Conservation (phyloP, 257 asterid genomes). For the Echium plantagineum region DNA sequence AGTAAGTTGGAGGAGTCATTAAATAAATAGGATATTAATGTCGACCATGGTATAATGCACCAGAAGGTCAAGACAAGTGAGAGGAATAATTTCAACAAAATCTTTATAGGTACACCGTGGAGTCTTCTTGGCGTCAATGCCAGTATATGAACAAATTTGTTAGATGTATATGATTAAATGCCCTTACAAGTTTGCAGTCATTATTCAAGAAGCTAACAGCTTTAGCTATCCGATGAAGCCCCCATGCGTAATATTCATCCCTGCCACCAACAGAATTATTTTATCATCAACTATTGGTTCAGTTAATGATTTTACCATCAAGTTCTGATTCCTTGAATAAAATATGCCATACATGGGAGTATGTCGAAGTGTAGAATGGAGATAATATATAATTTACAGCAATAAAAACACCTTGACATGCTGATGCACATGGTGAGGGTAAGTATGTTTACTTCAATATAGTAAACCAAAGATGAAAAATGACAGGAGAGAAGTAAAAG, state of each 20-base stretch:
- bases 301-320: not conserved
- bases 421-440: not conserved
- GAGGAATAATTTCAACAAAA: not conserved
- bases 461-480: not conserved
- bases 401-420: not conserved
- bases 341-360: too few relatives aligned
- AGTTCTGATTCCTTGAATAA: not conserved
- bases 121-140: not conserved
- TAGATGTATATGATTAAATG: not conserved
- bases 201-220: conserved; percentile 99
- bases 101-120: too few relatives aligned
- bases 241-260: conserved; percentile 97
- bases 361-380: not conserved
- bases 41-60: too few relatives aligned
- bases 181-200: conserved; percentile 89
- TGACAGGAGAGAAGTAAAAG: not conserved
- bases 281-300: conserved; percentile 5
- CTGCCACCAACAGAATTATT: conserved; percentile 32
- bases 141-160: not conserved
- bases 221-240: conserved; percentile 92
- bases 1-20: not conserved
- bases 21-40: not conserved
- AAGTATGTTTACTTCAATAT: too few relatives aligned
- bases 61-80: not conserved
- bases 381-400: too few relatives aligned